A percentile compares a stretch with the other conserved stretches of the same genome.
Evolutionary conservation across 2,329 filamentous ascomycete species (phyloP).

Genomic region (Zymoseptoria tritici): DNA sequence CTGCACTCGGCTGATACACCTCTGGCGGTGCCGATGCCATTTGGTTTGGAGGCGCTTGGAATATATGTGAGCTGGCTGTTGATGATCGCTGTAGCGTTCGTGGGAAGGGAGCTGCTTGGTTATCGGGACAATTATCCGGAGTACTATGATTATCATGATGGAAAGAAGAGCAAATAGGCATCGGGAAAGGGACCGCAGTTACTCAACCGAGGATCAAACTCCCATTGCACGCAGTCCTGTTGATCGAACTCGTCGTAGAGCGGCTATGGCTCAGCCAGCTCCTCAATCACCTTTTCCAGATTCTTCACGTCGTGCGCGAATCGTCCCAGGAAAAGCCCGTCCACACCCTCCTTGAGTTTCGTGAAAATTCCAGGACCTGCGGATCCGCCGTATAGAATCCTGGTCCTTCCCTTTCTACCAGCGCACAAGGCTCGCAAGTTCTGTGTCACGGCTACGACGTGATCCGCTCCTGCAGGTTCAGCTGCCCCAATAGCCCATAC

Average conservation of each 20-base stretch:
- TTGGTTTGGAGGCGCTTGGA: conserved; percentile 11
- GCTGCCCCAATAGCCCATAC: conserved; percentile 80
- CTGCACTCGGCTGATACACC: conserved; percentile 16
- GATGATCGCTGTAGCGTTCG: conserved; percentile 13
- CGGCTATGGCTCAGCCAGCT: conserved; percentile 42
- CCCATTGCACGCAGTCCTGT: neutral
- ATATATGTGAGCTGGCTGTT: conserved; percentile 14
- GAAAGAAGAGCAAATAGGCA: conserved; percentile 11
- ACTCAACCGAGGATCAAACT: neutral
- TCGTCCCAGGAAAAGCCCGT: conserved; percentile 73
- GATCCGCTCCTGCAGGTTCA: conserved; percentile 61
- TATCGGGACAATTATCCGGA: conserved; percentile 17
- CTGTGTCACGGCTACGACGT: conserved; percentile 64
- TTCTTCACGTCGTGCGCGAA: conserved; percentile 72
- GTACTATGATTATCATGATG: conserved; percentile 16
- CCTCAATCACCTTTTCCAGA: conserved; percentile 63
- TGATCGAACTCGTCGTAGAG: neutral
- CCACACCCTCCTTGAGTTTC: conserved; percentile 59
- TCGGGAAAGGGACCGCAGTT: neutral
- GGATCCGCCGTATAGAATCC: conserved; percentile 75
- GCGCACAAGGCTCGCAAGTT: conserved; percentile 53
- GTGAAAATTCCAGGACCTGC: conserved; percentile 71
- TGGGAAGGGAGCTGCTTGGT: conserved; percentile 13
- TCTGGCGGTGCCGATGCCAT: conserved; percentile 16
- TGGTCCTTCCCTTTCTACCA: conserved; percentile 49